A percentile compares a stretch with the other conserved stretches of the same genome.
These are phyloP conservation scores for Arthroderma uncinatum DNA, from an alignment of 2,329 filamentous ascomycete genomes.

Conservation along the genomic window DNA sequence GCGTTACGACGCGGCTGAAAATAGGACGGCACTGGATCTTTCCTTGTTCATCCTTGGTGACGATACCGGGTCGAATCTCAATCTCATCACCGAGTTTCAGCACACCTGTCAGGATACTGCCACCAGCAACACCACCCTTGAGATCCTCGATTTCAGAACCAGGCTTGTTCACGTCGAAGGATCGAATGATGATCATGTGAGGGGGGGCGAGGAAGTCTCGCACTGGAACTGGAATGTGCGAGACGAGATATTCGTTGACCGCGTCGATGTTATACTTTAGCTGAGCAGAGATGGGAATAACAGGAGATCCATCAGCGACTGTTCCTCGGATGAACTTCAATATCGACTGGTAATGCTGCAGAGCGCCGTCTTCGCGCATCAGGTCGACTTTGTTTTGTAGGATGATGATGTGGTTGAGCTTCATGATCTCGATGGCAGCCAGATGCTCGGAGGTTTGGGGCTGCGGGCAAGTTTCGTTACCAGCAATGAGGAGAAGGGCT, in stretches of 20 bases:
- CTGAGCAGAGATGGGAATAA: conserved; percentile 95
- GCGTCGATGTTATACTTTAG: conserved; percentile 99
- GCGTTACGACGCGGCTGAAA: conserved; percentile 84
- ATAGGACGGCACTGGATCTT: conserved; percentile 95
- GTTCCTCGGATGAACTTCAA: conserved; percentile 97
- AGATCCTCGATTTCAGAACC: conserved; percentile 97
- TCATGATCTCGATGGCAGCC: conserved; percentile 99
- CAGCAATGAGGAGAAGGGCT: conserved; percentile 86
- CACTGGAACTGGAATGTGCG: conserved; percentile 82
- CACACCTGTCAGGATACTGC: conserved; percentile 90
- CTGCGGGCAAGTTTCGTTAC: conserved; percentile 96
- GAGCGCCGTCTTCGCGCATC: conserved; percentile 90
- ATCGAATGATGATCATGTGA: conserved; percentile 98
- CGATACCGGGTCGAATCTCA: conserved; percentile 96
- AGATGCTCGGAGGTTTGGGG: conserved; percentile 98
- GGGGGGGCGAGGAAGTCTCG: conserved; percentile 86
- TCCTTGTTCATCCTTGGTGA: conserved; percentile 86
- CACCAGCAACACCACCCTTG: conserved; percentile 97
- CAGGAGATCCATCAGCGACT: conserved; percentile 84
- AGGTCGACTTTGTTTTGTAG: conserved; percentile 99
- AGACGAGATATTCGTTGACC: conserved; percentile 90
- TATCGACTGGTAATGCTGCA: conserved; percentile 92
- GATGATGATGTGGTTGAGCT: conserved; percentile 98
- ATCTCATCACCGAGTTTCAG: conserved; percentile 96
- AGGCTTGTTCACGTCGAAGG: conserved; percentile 99